Conservation (phyloP, 257 asterid genomes). For the Solanum sejunctum region DNA sequence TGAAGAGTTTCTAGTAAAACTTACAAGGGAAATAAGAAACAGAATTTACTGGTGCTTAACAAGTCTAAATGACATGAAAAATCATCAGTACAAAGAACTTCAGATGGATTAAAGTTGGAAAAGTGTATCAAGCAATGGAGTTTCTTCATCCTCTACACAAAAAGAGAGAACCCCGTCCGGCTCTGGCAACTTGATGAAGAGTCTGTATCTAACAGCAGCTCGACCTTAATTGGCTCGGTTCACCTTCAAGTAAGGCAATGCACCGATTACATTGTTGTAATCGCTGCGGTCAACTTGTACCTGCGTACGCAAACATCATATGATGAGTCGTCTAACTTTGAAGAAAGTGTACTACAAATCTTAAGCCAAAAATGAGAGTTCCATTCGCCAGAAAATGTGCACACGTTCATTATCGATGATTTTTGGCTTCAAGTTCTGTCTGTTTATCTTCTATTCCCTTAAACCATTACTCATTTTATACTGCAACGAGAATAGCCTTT, state of each 20-base stretch:
- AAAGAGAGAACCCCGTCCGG: background rate
- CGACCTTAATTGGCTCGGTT: slow-evolving; percentile 47
- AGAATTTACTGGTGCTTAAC: background rate
- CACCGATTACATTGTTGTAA: slow-evolving; percentile 85
- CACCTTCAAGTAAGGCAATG: slow-evolving; percentile 88
- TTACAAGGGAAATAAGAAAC: background rate
- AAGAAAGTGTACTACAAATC: background rate
- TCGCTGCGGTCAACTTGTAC: slow-evolving; percentile 88
- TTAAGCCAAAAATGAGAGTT: background rate
- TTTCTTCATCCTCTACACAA: background rate
- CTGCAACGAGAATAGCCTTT: background rate
- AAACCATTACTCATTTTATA: background rate
- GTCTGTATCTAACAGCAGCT: background rate
- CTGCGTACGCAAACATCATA: slow-evolving; percentile 17
- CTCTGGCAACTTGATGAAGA: background rate
- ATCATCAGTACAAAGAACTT: background rate
- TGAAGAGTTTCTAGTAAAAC: background rate
- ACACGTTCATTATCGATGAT: background rate
- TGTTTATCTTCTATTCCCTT: background rate
- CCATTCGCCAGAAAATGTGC: background rate
- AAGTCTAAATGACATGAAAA: background rate
- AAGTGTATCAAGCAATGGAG: background rate
- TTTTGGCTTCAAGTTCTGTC: background rate
- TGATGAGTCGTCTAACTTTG: background rate
- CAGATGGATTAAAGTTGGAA: background rate